These are phyloP conservation scores for Zymoseptoria ardabiliae DNA, from an alignment of 2,329 filamentous ascomycete genomes.

Conservation along the genomic window DNA sequence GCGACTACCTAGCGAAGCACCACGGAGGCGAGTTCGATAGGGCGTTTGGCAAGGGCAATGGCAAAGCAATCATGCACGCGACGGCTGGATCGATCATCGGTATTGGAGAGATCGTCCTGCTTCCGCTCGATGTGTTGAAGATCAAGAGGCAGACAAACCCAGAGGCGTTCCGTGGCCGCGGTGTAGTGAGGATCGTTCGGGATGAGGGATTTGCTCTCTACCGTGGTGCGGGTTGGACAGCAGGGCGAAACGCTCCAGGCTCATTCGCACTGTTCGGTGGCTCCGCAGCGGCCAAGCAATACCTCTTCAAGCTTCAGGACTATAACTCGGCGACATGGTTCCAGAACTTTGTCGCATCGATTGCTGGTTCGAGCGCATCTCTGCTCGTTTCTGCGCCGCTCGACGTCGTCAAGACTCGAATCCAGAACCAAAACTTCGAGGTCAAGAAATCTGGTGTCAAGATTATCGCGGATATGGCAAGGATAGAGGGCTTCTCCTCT, in stretches of 20 bases:
- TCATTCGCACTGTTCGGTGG: conserved; percentile 98
- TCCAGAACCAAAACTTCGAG: conserved; percentile 98
- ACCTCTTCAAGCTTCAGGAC: conserved; percentile 78
- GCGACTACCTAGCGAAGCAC: conserved; percentile 77
- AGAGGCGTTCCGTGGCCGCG: conserved; percentile 91
- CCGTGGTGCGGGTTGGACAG: conserved; percentile 95
- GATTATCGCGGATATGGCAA: conserved; percentile 87
- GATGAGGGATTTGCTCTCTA: conserved; percentile 96
- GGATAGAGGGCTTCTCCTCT: conserved; percentile 72
- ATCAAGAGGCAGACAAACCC: conserved; percentile 99
- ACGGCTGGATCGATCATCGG: conserved; percentile 91
- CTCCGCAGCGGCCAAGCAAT: conserved; percentile 95
- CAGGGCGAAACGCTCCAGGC: conserved; percentile 90
- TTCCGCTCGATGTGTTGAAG: conserved; percentile 94
- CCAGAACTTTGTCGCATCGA: conserved; percentile 96
- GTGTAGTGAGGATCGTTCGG: conserved; percentile 77
- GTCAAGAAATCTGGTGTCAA: conserved; percentile 91
- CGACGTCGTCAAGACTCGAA: conserved; percentile 96
- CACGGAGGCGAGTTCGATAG: conserved; percentile 77
- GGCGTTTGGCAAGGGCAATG: conserved; percentile 90
- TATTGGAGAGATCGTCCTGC: conserved; percentile 91
- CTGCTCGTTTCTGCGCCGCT: conserved; percentile 91
- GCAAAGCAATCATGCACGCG: conserved; percentile 97
- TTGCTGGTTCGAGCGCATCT: conserved; percentile 91
- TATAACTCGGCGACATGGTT: conserved; percentile 93